Conservation (phyloP, 345 rosid genomes). For the Brassica rapa region DNA sequence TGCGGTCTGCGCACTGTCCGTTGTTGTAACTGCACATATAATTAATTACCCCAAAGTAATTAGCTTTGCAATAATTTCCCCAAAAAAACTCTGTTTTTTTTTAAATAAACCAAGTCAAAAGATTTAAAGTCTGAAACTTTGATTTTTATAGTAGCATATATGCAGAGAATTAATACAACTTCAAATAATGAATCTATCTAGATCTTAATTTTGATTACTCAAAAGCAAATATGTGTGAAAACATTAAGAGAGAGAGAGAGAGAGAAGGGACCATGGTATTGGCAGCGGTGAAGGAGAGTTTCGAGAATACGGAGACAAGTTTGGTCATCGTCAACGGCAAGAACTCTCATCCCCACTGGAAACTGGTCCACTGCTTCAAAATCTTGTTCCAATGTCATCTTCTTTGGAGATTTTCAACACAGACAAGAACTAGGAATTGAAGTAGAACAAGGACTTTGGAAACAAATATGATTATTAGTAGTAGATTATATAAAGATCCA, state of each 20-base stretch:
- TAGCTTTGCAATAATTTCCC: neutral
- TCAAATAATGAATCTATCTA: slow-evolving; percentile 7
- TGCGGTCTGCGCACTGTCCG: slow-evolving; percentile 60
- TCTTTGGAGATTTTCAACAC: slow-evolving; percentile 7
- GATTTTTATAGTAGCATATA: neutral
- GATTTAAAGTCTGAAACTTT: neutral
- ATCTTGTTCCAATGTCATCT: slow-evolving; percentile 58
- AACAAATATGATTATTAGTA: neutral
- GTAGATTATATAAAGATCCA: slow-evolving; percentile 20
- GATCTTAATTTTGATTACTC: slow-evolving; percentile 10
- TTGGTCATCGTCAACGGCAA: slow-evolving; percentile 82
- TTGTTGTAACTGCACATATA: slow-evolving; percentile 60
- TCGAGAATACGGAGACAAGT: slow-evolving; percentile 63
- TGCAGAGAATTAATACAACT: neutral
- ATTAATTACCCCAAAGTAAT: slow-evolving; percentile 11
- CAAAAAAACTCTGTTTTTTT: neutral
- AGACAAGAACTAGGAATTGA: neutral
- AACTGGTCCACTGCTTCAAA: slow-evolving; percentile 54
- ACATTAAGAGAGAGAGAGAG: neutral
- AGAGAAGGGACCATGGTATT: slow-evolving; percentile 54
- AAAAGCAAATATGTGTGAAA: neutral
- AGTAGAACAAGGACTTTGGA: neutral
- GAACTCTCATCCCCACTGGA: slow-evolving; percentile 75
- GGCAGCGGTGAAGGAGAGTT: slow-evolving; percentile 65
- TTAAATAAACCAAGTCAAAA: neutral